These are phyloP conservation scores for Suillus bovinus DNA, from an alignment of 768 basidiomycete genomes.

Conservation along the genomic window DNA sequence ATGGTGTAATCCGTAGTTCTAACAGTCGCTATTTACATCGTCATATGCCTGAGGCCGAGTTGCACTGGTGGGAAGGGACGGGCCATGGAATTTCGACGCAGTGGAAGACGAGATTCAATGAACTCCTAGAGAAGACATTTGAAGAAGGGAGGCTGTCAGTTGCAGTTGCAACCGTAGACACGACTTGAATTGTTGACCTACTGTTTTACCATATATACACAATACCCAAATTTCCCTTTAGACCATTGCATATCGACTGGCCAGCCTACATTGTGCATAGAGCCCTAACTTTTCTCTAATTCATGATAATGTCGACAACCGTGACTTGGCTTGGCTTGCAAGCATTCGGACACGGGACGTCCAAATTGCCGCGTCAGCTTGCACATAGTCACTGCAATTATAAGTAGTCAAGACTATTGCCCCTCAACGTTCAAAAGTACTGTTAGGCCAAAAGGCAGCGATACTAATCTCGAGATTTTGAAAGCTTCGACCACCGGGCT, in stretches of 20 bases:
- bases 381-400: too few species aligned
- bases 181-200: neutral
- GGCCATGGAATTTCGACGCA: constrained; percentile 68
- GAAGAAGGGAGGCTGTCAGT: constrained; percentile 42
- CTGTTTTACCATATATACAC: neutral
- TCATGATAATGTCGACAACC: too few species aligned
- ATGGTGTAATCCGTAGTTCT: constrained; percentile 52
- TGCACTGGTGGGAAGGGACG: constrained; percentile 56
- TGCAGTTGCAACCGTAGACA: constrained; percentile 1
- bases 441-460: too few species aligned
- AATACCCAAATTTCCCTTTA: neutral
- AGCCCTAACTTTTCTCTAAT: too few species aligned
- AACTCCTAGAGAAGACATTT: constrained; percentile 55
- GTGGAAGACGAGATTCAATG: constrained; percentile 49
- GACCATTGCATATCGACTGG: neutral
- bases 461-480: too few species aligned
- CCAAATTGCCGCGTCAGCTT: too few species aligned
- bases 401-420: too few species aligned
- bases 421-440: too few species aligned
- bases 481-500: too few species aligned
- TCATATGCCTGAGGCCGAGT: constrained; percentile 58
- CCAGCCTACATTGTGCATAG: neutral
- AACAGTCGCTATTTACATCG: constrained; percentile 55
- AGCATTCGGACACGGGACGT: too few species aligned
- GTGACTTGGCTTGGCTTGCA: too few species aligned